A percentile compares a stretch with the other conserved stretches of the same genome.
Conservation (phyloP, 768 basidiomycete species). For the Boletus eberwhitei region DNA sequence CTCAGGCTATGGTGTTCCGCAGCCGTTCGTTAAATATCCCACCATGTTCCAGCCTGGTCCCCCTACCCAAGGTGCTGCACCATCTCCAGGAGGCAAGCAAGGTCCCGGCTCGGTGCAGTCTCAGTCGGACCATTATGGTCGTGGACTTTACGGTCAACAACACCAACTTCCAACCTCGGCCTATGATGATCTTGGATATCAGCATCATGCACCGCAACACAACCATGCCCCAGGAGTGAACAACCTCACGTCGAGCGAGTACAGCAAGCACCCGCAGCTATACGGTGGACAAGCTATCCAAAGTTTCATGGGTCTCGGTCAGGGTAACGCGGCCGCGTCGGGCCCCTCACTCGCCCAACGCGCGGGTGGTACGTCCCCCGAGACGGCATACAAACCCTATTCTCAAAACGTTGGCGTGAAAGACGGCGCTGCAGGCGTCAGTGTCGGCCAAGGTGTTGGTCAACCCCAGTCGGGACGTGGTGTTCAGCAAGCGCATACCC, state of each 20-base stretch:
- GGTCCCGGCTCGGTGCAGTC: slow-evolving; percentile 50
- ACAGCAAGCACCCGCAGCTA: slow-evolving; percentile 43
- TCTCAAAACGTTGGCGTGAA: slow-evolving; percentile 49
- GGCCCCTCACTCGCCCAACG: slow-evolving; percentile 47
- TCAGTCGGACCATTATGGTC: slow-evolving; percentile 58
- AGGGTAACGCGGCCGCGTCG: slow-evolving; percentile 37
- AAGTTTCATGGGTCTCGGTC: slow-evolving; percentile 66
- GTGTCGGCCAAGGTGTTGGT: slow-evolving; percentile 34
- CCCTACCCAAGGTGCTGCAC: slow-evolving; percentile 62
- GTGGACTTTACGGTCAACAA: slow-evolving; percentile 65
- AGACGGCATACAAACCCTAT: slow-evolving; percentile 75
- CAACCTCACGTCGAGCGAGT: slow-evolving; percentile 40
- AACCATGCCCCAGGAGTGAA: slow-evolving; percentile 49
- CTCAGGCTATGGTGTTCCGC: slow-evolving; percentile 52
- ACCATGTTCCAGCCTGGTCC: slow-evolving; percentile 72
- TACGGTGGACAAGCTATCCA: slow-evolving; percentile 60
- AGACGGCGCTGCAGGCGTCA: slow-evolving; percentile 51
- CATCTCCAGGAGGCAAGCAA: slow-evolving; percentile 66
- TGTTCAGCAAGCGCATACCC: slow-evolving; percentile 42
- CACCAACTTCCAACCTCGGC: slow-evolving; percentile 41
- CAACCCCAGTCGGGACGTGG: slow-evolving; percentile 41
- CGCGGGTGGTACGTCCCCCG: slow-evolving; percentile 56
- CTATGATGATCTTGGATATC: slow-evolving; percentile 52
- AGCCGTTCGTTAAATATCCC: slow-evolving; percentile 75
- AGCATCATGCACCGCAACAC: slow-evolving; percentile 53